A percentile compares a stretch with the other conserved stretches of the same genome.
These are phyloP conservation scores for Taphrina confusa DNA, from an alignment of 1,139 yeast species.

Conservation along the genomic window DNA sequence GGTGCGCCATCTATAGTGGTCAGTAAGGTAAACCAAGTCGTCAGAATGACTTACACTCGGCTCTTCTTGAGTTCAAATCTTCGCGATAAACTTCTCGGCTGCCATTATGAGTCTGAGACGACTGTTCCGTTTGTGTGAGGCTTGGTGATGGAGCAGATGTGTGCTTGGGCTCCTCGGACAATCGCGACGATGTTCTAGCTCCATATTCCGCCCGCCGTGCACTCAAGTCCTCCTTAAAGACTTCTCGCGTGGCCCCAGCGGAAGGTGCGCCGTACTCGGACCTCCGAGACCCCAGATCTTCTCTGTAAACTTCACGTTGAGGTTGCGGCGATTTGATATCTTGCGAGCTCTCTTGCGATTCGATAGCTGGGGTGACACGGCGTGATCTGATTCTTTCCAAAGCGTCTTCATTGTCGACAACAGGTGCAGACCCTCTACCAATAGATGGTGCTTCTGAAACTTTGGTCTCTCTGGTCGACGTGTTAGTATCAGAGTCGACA, in stretches of 20 bases:
- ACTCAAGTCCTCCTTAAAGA: slow-evolving; percentile 22
- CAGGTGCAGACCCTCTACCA: slow-evolving; percentile 24
- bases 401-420: slow-evolving; percentile 26
- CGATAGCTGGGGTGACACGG: slow-evolving; percentile 32
- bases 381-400: slow-evolving; percentile 22
- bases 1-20: slow-evolving; percentile 5
- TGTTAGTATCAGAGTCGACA: neutral
- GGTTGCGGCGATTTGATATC: slow-evolving; percentile 19
- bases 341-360: neutral
- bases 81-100: slow-evolving; percentile 27
- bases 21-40: neutral
- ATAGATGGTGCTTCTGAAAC: neutral
- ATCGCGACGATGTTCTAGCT: neutral
- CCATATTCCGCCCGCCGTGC: slow-evolving; percentile 31
- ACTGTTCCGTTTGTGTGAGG: neutral
- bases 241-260: slow-evolving; percentile 7
- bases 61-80: slow-evolving; percentile 21
- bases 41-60: slow-evolving; percentile 14
- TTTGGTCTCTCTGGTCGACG: neutral
- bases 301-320: slow-evolving; percentile 6
- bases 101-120: neutral
- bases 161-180: neutral
- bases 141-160: neutral
- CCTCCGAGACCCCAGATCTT: slow-evolving; percentile 17
- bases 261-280: slow-evolving; percentile 27